Percentiles rank a stretch among this genome's conserved stretches.
Evolutionary conservation across 2,329 filamentous ascomycete species (phyloP).

Genomic region (Talaromyces atroroseus): DNA sequence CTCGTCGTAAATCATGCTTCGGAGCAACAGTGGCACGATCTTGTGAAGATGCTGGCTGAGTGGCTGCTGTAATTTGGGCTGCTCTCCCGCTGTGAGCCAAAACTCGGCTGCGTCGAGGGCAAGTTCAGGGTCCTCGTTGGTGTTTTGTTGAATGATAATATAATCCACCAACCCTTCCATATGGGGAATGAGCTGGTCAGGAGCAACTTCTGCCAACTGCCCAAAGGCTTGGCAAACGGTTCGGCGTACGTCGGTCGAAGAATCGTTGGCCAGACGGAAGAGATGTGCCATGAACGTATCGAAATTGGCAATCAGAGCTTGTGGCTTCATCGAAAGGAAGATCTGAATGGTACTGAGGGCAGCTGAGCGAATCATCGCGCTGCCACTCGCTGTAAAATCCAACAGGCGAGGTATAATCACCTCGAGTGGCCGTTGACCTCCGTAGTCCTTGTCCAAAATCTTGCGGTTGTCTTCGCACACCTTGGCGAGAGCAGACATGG

Average conservation of each 20-base stretch:
- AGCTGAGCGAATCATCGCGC: conserved; percentile 70
- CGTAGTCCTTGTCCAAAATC: conserved; percentile 77
- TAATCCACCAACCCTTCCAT: conserved; percentile 86
- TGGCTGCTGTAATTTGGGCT: conserved; percentile 69
- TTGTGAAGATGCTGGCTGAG: conserved; percentile 73
- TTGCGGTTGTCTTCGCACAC: conserved; percentile 95
- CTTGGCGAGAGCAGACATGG: conserved; percentile 87
- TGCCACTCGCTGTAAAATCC: conserved; percentile 71
- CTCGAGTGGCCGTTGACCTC: conserved; percentile 80
- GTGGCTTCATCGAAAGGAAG: conserved; percentile 79
- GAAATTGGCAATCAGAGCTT: conserved; percentile 73
- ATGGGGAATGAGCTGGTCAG: conserved; percentile 85
- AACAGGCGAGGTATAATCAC: conserved; percentile 88
- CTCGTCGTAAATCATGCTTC: conserved; percentile 94
- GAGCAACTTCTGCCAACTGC: conserved; percentile 81
- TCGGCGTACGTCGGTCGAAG: conserved; percentile 74
- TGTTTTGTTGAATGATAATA: conserved; percentile 82
- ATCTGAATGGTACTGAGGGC: conserved; percentile 84
- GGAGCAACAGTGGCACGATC: conserved; percentile 83
- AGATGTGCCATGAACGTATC: conserved; percentile 77
- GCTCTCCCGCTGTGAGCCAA: conserved; percentile 90
- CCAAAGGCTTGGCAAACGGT: conserved; percentile 93
- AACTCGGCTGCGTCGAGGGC: conserved; percentile 95
- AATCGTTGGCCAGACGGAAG: conserved; percentile 73
- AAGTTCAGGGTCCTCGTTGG: conserved; percentile 74